Base-by-base conservation (phyloP, 176 grass and related monocot species). In the Oryza rufipogon region DNA sequence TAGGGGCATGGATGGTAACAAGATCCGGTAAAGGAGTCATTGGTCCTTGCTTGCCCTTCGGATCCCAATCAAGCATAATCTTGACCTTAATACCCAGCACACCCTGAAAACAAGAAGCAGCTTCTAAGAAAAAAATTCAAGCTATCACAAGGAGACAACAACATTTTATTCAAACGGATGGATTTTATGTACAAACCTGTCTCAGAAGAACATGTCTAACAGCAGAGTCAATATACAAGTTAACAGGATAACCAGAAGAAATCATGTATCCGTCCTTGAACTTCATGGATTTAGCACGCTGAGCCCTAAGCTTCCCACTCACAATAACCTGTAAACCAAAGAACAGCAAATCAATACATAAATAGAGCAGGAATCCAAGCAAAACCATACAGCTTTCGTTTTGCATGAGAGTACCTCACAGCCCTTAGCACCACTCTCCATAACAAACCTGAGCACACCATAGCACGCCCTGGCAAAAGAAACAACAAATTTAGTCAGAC, bases 241-340 rank as follows among this genome's bases (percentile, higher is more conserved):
- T 90, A 16, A 97, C 91, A 77, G 94, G 89, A 60, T 93, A 89
- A 65, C 94, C 91, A 22, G 89, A 97, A 14, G 94, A 97, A 38
- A 91, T 93, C 91, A 97, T 97, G 52, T 97, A 97, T 0, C 94
- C 94, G 25, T 97, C 91, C 85, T 94, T 91, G 89, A 97, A 97
- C 74, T 97, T 97, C 91, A 93, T 93, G 65, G 91, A 97, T 56
- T 97, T 93, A 16, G 91, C 91, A 73, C 87, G 89, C 34, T 90
- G 87, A 3, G 94, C 89, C 78, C 94, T 90, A 33, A 97, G 84
- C 82, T 93, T 93, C 75, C 94, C 91, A 45, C 89, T 91, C 4
- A 97, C 89, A 84, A 97, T 93, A 58, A 97, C 94, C 94, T 96
- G 41, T 2, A 32, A 49, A 77, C 7, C 5, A 16, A 70, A 25